Conservation (phyloP, 306 rosid genomes). For the Vigna nakashimae region DNA sequence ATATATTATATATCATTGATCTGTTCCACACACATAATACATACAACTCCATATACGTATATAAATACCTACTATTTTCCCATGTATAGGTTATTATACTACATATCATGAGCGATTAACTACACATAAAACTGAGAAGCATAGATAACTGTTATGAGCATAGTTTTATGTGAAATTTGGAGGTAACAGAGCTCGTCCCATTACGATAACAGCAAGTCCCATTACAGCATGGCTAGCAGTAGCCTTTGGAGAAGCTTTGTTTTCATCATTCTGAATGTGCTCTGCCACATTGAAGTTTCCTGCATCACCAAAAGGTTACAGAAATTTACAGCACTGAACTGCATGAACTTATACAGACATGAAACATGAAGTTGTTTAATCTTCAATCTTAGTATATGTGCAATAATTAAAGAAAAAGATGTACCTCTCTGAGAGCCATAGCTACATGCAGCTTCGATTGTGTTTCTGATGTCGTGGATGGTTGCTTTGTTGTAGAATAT, state of each 20-base stretch:
- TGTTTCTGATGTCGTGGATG: conserved; percentile 63
- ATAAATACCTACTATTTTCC: neutral
- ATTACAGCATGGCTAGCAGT: conserved; percentile 43
- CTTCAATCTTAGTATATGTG: too few relatives aligned
- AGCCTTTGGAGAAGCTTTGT: conserved; percentile 51
- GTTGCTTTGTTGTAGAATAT: conserved; percentile 81
- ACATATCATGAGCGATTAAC: neutral
- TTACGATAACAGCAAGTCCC: conserved; percentile 56
- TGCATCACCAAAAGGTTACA: conserved; percentile 8
- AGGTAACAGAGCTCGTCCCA: conserved; percentile 49
- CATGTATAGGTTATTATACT: neutral
- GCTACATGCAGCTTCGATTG: conserved; percentile 75
- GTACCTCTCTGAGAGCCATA: conserved; percentile 81
- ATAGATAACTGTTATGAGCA: neutral
- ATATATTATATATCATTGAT: neutral
- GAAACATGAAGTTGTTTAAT: neutral
- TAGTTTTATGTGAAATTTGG: conserved; percentile 8
- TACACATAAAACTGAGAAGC: conserved; percentile 9
- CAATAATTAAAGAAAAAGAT: neutral
- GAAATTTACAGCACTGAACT: too few relatives aligned
- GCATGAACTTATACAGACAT: neutral
- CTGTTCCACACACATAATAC: neutral
- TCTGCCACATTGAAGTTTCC: conserved; percentile 77
- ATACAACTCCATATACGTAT: neutral
- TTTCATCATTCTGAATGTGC: conserved; percentile 58